A percentile compares a stretch with the other conserved stretches of the same genome.
Evolutionary conservation across 305 asterid genomes (phyloP).

Genomic region (Rubia balearica): DNA sequence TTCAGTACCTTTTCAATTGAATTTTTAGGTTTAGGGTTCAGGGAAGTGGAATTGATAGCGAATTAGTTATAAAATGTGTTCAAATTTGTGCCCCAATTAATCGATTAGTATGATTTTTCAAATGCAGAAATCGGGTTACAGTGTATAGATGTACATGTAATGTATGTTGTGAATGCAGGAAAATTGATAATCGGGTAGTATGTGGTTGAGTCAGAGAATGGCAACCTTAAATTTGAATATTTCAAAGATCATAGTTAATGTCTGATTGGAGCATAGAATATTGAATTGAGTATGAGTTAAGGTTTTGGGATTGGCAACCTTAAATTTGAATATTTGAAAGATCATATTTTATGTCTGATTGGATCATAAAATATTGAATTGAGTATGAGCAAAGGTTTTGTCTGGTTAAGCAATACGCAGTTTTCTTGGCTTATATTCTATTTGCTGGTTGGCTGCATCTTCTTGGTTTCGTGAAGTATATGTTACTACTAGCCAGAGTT

Average conservation of each 20-base stretch:
- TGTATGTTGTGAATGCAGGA: neutral
- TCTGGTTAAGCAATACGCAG: neutral
- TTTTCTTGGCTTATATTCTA: neutral
- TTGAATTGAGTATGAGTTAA: too few species aligned
- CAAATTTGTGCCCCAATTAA: neutral
- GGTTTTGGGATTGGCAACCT: neutral
- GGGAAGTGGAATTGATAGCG: neutral
- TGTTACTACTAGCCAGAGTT: neutral
- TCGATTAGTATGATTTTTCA: neutral
- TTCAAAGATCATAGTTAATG: neutral
- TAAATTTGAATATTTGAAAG: too few species aligned
- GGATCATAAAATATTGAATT: neutral
- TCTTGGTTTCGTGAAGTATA: slow-evolving; percentile 4
- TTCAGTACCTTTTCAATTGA: neutral
- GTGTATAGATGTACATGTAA: neutral
- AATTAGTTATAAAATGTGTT: neutral
- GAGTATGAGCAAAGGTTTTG: neutral
- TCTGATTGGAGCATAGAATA: too few species aligned
- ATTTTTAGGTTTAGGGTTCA: neutral
- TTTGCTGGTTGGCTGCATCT: slow-evolving; percentile 5
- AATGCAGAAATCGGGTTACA: neutral
- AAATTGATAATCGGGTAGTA: neutral
- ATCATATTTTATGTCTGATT: neutral
- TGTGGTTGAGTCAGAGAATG: neutral
- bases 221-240: too few species aligned